Base-by-base conservation (phyloP, 495 filamentous ascomycete species). In the Parachaetomium inaequale region DNA sequence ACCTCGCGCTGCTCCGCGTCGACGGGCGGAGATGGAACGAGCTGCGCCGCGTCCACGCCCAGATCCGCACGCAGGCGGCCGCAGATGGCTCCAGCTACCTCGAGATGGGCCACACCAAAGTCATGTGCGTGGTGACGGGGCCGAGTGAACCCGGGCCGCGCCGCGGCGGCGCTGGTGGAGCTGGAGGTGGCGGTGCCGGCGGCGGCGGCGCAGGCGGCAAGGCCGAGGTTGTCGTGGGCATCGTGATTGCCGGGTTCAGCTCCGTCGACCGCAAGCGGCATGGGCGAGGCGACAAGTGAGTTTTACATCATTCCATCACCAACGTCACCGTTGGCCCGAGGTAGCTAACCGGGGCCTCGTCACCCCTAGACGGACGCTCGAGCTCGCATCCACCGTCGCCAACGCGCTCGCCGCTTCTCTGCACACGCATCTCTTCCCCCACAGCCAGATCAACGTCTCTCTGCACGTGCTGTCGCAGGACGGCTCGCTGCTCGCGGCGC, bases 1-100 rank as follows among this genome's bases (percentile, higher is more conserved):
- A 84, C 66, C 85, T 96, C 61, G 89, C 91, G 55, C 85, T 88
- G 66, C 87, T 97, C 63, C 92, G 92, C 71, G 89, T 95, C 66
- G 93, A 96, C 74, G 93, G 94, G 61, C 90, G 94, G 11, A 86
- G 94, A 50, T 99, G 95, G 95, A 99, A 99, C 77, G 94, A 99
- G 75, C 86, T 98, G 45, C 91, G 94, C 29, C 87, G 90, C 32
- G 80, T 98, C 47, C 85, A 88, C 76, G 93, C 89, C 40, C 90
- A 95, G 75, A 91, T 98, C 72, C 89, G 87, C 45, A 96, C 91
- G 23, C 93, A 96, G 75, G 85, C 92, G 28, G 85, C 92, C 59
- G 91, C 93, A 32, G 94, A 96, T 56, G 94, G 94, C 12, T 92
- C 88, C 26, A 87, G 85, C 55, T 96, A 96, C 74, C 81, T 98